Conservation (phyloP, 768 basidiomycete species). For the Gloeopeniophorella convolvens region DNA sequence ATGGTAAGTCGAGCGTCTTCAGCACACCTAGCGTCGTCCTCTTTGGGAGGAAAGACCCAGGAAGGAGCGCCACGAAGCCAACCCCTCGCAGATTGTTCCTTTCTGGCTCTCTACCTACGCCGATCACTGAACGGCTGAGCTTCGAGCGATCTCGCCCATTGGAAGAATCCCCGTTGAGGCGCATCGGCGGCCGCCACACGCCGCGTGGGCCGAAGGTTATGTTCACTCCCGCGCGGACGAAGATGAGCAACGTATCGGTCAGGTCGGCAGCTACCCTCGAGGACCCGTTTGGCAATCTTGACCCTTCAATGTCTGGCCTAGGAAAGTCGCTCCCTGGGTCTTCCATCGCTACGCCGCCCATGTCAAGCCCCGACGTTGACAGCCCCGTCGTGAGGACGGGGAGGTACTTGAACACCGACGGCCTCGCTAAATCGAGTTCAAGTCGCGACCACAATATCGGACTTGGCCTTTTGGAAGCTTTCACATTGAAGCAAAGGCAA, state of each 20-base stretch:
- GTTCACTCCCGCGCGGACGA: conserved; percentile 17
- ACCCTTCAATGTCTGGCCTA: conserved; percentile 6
- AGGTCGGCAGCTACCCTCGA: conserved; percentile 8
- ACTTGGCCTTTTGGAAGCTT: conserved; percentile 26
- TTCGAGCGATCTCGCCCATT: conserved; percentile 25
- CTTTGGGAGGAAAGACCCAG: conserved; percentile 20
- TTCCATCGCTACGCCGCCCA: conserved; percentile 8
- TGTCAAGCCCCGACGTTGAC: conserved; percentile 17
- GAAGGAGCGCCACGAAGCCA: conserved; percentile 18
- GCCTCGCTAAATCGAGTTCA: conserved; percentile 8
- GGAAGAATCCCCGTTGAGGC: conserved; percentile 43
- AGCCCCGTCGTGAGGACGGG: conserved; percentile 20
- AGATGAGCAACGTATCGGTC: conserved; percentile 7
- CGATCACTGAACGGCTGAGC: conserved; percentile 28
- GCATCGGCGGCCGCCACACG: conserved; percentile 7
- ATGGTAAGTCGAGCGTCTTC: conserved; percentile 36
- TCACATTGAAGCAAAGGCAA: conserved; percentile 21
- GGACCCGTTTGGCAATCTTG: conserved; percentile 17
- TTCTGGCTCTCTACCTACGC: conserved; percentile 28
- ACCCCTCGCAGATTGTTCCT: conserved; percentile 38
- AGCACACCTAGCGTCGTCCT: conserved; percentile 25
- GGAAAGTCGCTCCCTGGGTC: conserved; percentile 5
- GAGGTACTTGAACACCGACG: conserved; percentile 15
- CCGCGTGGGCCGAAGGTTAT: conserved; percentile 14
- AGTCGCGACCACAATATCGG: conserved; percentile 17